Evolutionary conservation across 2,329 filamentous ascomycete genomes (phyloP).

Genomic region (Coniochaeta sp.): DNA sequence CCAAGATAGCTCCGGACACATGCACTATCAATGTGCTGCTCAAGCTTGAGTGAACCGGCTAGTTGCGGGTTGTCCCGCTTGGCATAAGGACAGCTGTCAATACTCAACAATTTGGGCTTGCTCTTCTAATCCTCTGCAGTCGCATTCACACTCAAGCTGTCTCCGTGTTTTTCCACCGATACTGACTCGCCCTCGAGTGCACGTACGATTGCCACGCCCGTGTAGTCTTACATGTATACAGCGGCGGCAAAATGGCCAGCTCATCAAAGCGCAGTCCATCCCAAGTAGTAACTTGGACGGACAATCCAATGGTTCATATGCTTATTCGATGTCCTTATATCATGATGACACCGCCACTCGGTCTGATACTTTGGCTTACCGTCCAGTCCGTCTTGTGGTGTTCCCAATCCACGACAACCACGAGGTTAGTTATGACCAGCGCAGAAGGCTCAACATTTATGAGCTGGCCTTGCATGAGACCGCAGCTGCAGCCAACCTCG

Average conservation of each 20-base stretch:
- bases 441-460: background rate
- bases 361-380: slow-evolving; percentile 3
- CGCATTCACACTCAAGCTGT: too few relatives aligned
- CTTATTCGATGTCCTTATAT: background rate
- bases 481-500: background rate
- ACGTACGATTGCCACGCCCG: too few relatives aligned
- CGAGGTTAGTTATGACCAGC: background rate
- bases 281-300: background rate
- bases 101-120: too few relatives aligned
- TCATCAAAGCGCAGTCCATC: background rate
- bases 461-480: background rate
- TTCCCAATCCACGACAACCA: background rate
- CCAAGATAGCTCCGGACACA: too few relatives aligned
- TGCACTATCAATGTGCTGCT: background rate
- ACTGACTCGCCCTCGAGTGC: too few relatives aligned
- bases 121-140: too few relatives aligned
- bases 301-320: too few relatives aligned
- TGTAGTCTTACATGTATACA: background rate
- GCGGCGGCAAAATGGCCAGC: background rate
- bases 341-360: slow-evolving; percentile 1
- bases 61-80: background rate
- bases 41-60: background rate
- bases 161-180: too few relatives aligned
- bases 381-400: background rate
- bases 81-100: too few relatives aligned